Conservation (phyloP, 225 moss, liverwort and hornwort species). For the Asterella californica region DNA sequence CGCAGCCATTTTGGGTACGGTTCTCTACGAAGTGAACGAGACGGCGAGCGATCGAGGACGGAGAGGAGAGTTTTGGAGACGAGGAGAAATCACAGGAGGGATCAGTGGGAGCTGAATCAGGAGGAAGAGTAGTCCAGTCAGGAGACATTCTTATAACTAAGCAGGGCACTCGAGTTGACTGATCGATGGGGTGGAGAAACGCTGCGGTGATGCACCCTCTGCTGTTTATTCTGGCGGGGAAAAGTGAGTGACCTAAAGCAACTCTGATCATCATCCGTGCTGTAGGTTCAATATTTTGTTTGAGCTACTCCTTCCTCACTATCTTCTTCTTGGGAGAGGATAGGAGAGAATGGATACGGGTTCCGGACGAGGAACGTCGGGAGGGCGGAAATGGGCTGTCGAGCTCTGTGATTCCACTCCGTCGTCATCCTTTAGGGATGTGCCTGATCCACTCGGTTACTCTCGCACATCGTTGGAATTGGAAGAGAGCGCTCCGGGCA, state of each 20-base stretch:
- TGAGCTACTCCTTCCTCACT: background rate
- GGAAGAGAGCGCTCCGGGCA: conserved; percentile 67
- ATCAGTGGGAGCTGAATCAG: no score
- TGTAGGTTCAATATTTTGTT: background rate
- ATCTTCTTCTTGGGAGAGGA: background rate
- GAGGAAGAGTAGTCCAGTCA: no score
- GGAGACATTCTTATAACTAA: no score
- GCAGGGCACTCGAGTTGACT: no score
- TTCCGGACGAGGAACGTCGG: conserved; percentile 33
- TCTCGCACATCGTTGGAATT: conserved; percentile 68
- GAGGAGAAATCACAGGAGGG: no score
- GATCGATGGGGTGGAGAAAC: no score
- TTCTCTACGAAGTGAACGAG: no score
- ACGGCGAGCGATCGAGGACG: no score
- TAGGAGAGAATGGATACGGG: conserved; percentile 37
- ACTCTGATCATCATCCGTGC: background rate
- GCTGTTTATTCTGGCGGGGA: background rate
- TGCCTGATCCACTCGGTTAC: conserved; percentile 81
- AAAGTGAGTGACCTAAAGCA: background rate
- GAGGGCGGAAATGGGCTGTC: conserved; percentile 87
- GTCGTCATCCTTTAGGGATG: conserved; percentile 57
- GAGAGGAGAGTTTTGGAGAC: no score
- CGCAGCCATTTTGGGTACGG: no score
- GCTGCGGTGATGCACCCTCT: background rate
- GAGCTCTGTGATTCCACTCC: conserved; percentile 68